Base-by-base conservation (phyloP, 305 asterid species). In the Fraxinus floribunda region DNA sequence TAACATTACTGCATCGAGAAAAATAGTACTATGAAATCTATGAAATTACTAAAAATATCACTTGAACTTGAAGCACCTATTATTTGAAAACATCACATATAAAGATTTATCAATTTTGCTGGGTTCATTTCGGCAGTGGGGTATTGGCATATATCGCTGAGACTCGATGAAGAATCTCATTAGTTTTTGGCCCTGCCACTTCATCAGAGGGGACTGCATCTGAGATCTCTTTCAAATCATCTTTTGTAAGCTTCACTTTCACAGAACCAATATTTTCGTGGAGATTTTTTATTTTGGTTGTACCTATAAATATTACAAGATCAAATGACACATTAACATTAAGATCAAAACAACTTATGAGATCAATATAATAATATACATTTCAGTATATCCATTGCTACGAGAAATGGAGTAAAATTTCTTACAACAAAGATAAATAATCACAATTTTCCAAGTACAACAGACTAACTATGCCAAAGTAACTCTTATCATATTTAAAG, bases 231-330 rank as follows among this genome's bases (percentile, higher is more conserved):
- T 84, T 81, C 44, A 86, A 18, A 13, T 87, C 91, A 55, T 88
- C 88, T 10, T 79, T 76, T 0, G 87, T 83, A 44, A 91, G 91
- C 64, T 90, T 88, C 77, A 85, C 85, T 76, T 86, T 80, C 87
- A 87, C 83, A 0, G 90, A 84, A 74, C 83, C 91, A 1, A 86
- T 74, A 32, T 90, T 90, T 30, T 90, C 92, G 1, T 87, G 86
- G 9, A 90, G 91, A 84, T 91, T 86, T 32, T 84, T 88, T 6
- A 87, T 85, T 88, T 89, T 92, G 3, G 91, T 90, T 9, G 94
- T 89, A 73, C 97, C 97, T 92, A 87, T 49, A 75, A 46, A 64
- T 10, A 73, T 62, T 70, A 79, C 16, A 55, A 38, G 29, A 29
- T 10, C 4, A 0, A 20, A 36, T 26, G 30, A 26, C 30, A 26